Evolutionary conservation across 75 land plant species (phyloP), one percentile per base, ranked within the genome.

Genomic region (Gnetum montanum): DNA sequence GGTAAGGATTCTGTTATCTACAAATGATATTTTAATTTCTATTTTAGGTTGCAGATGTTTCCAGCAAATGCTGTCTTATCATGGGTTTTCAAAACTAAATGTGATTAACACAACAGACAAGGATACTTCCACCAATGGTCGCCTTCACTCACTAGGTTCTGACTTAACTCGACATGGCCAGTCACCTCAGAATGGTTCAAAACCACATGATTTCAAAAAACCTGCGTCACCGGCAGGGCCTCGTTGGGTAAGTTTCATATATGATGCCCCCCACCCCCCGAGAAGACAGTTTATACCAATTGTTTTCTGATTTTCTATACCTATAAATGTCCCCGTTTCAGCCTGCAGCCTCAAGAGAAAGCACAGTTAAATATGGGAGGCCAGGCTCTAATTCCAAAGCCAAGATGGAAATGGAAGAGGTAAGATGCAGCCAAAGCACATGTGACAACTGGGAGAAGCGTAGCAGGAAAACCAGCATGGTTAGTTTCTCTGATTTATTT

Each of bases 71-170:
- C n/a, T n/a, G n/a, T n/a, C n/a, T n/a, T n/a, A n/a, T n/a, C n/a
- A n/a, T n/a, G n/a, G n/a, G n/a, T n/a, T n/a, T n/a, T n/a, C n/a
- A n/a, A n/a, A n/a, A n/a, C n/a, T n/a, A n/a, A n/a, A n/a, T n/a
- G n/a, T n/a, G n/a, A n/a, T n/a, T n/a, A n/a, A n/a, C n/a, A n/a
- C n/a, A n/a, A 68, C 63, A 31, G 54, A 49, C 11, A 80, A 34
- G 50, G 78, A 81, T 31, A 46, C 24, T 8, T 85, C 88, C 8
- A 81, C 84, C 2, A 70, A 56, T 38, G 88, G 72, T 8, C 68
- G 68, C 33, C 59, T 85, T 16, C 75, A 77, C 54, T 77, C 88
- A 4, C 60, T 85, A 58, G 89, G 89, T 30, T 84, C 88, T 23
- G 88, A 84, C 59, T 44, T 74, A 15, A 84, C 88, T 3, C 78